Evolutionary conservation across 805 yeast genomes (phyloP).

Genomic region (Saccharomycopsis sp.): DNA sequence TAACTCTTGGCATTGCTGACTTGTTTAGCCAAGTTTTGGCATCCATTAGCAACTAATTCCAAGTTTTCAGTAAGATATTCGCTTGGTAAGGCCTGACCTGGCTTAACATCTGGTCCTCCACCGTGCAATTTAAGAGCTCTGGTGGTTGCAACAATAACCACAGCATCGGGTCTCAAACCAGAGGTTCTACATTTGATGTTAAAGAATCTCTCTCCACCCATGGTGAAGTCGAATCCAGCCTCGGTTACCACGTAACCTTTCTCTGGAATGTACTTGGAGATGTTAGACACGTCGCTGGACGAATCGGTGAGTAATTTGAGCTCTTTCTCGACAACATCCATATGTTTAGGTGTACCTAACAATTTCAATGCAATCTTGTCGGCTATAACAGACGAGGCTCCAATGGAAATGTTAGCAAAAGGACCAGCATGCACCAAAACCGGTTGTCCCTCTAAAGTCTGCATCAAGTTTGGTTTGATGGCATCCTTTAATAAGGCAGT

Average conservation of each 20-base stretch:
- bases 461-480: conserved; percentile 94
- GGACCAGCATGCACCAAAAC: conserved; percentile 98
- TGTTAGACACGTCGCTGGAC: background rate
- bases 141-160: conserved; percentile 92
- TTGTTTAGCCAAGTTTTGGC: conserved; percentile 85
- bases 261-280: conserved; percentile 31
- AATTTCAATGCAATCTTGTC: conserved; percentile 89
- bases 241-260: conserved; percentile 92
- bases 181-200: conserved; percentile 93
- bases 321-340: conserved; percentile 28
- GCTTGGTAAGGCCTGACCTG: conserved; percentile 80
- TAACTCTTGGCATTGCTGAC: conserved; percentile 77
- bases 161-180: conserved; percentile 81
- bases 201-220: conserved; percentile 98
- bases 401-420: conserved; percentile 94
- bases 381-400: conserved; percentile 91
- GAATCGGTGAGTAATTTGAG: conserved; percentile 3
- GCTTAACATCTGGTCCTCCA: conserved; percentile 94
- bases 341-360: conserved; percentile 57
- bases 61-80: conserved; percentile 79
- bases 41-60: conserved; percentile 70
- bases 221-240: conserved; percentile 97
- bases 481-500: conserved; percentile 95
- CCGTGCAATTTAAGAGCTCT: conserved; percentile 97
- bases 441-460: conserved; percentile 95